Evolutionary conservation across 2,329 filamentous ascomycete species (phyloP).

Genomic region (Colletotrichum kahawae): DNA sequence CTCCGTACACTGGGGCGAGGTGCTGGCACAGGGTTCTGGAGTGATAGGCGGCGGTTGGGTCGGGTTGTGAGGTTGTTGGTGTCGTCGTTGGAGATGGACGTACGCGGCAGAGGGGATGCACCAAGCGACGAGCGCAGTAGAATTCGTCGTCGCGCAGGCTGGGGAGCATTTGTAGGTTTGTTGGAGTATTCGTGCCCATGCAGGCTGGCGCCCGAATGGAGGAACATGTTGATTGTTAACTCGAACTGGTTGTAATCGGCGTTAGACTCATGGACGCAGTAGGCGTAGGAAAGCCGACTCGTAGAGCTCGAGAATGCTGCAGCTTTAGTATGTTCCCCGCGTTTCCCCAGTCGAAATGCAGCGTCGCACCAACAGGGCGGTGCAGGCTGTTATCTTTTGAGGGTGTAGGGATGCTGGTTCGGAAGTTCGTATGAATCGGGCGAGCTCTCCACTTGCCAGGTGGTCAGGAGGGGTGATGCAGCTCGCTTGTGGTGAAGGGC

Average conservation of each 20-base stretch:
- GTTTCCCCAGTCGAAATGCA: neutral
- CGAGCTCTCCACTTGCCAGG: constrained; percentile 2
- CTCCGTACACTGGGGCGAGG: constrained; percentile 23
- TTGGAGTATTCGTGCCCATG: constrained; percentile 65
- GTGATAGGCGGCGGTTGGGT: constrained; percentile 5
- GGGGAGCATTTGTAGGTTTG: constrained; percentile 30
- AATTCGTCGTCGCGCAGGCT: constrained; percentile 39
- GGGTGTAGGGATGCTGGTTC: neutral
- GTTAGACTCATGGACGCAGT: neutral
- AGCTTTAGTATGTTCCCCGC: neutral
- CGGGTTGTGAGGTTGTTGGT: neutral
- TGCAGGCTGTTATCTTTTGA: neutral
- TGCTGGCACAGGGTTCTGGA: constrained; percentile 3
- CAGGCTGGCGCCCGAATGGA: constrained; percentile 63
- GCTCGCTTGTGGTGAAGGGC: neutral
- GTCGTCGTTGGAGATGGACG: constrained; percentile 6
- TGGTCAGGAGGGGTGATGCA: constrained; percentile 5
- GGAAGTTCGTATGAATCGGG: neutral
- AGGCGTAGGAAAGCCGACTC: neutral
- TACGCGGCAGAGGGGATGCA: neutral
- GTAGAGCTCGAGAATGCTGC: neutral
- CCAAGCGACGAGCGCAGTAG: constrained; percentile 48
- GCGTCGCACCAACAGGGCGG: neutral
- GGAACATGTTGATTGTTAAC: constrained; percentile 50
- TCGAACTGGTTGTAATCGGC: neutral